Evolutionary conservation across 2,329 filamentous ascomycete species (phyloP), one percentile per base, ranked within the genome.

Genomic region (Venturia carpophila): DNA sequence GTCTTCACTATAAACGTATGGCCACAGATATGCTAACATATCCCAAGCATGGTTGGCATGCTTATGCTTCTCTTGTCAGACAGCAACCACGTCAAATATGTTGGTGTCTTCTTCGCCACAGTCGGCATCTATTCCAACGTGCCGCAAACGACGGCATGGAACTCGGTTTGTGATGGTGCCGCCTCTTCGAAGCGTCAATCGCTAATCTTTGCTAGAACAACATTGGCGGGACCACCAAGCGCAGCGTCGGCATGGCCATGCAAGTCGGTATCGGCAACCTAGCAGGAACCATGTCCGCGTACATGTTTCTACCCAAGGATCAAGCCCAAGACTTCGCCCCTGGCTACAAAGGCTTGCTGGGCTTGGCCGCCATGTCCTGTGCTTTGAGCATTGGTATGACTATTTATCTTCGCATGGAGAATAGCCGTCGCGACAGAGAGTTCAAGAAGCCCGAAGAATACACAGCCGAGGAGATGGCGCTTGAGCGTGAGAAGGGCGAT

Each of bases 61-160:
- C 73, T 75, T 67, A 73, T 78, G 68, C 75, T 75, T 63, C 67
- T 77, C 34, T 71, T 70, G 24, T 71, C 71, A n/a, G 62, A 70
- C 19, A 64, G 70, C 52, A 67, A 70, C 10, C 71, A 72, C 15
- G 71, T 76, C 66, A 73, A 74, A 63, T 78, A 78, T 68, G 74
- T 72, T 34, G 76, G 75, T 37, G 77, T 73, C 10, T 78, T 78
- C 69, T 74, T 78, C 70, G 71, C 74, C 1, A 75, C 77, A 0
- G 72, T 73, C 47, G 80, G 79, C 19, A 78, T 81, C 68, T 84
- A 85, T 72, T 79, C 82, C 39, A 81, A 83, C 67, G 80, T 84
- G 3, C 82, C 83, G 6, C 78, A 83, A 41, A 79, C 79, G 47
- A 77, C 84, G 63, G 82, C 83, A 34, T 85, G 83, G 83, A 84